These are phyloP conservation scores for Scheffersomyces lignosus DNA, from an alignment of 805 yeast genomes.

Conservation along the genomic window DNA sequence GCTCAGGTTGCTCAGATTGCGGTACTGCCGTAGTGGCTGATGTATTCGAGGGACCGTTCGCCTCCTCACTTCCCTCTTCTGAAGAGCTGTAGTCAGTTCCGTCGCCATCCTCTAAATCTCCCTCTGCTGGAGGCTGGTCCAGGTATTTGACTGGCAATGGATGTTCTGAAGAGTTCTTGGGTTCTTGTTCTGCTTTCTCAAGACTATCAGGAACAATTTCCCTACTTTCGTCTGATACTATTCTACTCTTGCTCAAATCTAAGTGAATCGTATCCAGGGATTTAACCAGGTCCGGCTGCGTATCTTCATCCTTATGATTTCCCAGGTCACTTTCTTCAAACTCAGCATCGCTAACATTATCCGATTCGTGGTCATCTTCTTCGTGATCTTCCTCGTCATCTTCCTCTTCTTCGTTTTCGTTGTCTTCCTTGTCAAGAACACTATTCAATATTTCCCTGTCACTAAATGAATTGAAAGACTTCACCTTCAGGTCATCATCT, in stretches of 20 bases:
- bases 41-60: too few relatives aligned
- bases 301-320: background rate
- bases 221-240: background rate
- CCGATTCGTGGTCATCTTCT: background rate
- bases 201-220: constrained; percentile 3
- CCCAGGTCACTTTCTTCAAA: background rate
- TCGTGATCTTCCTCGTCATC: constrained; percentile 8
- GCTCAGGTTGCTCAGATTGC: too few relatives aligned
- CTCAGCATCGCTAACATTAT: background rate
- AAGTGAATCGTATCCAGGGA: background rate
- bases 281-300: background rate
- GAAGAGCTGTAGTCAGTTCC: too few relatives aligned
- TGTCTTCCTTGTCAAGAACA: constrained; percentile 1
- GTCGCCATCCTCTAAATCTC: too few relatives aligned
- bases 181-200: background rate
- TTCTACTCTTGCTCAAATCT: background rate
- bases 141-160: too few relatives aligned
- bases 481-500: too few relatives aligned
- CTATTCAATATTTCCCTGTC: background rate
- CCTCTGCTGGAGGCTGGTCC: too few relatives aligned
- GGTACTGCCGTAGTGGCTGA: too few relatives aligned
- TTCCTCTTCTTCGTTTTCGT: constrained; percentile 7
- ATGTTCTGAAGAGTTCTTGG: too few relatives aligned
- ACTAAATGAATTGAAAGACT: background rate
- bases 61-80: too few relatives aligned